A percentile compares a stretch with the other conserved stretches of the same genome.
These are phyloP conservation scores for Elsinoe arachidis DNA, from an alignment of 2,329 filamentous ascomycete genomes.

Conservation along the genomic window DNA sequence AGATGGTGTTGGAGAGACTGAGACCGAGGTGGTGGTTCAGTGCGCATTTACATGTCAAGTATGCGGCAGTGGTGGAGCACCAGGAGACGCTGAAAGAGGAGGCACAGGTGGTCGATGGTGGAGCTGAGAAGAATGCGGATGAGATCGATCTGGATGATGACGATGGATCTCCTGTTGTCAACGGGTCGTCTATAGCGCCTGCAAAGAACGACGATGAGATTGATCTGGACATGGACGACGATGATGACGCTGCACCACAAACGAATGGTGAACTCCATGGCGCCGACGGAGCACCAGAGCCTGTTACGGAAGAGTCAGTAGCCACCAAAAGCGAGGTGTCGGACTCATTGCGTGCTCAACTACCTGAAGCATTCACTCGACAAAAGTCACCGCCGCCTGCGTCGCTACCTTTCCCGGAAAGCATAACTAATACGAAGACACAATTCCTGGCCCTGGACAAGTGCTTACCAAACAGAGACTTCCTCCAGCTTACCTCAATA, in stretches of 20 bases:
- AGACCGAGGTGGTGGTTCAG: constrained; percentile 80
- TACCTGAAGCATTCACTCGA: constrained; percentile 65
- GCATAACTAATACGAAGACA: constrained; percentile 70
- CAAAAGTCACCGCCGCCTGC: constrained; percentile 25
- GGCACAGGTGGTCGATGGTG: constrained; percentile 9
- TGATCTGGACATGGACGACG: constrained; percentile 39
- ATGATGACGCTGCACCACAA: constrained; percentile 18
- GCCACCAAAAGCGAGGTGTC: constrained; percentile 37
- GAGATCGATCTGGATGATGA: constrained; percentile 22
- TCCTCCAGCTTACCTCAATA: constrained; percentile 69
- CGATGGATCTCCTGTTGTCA: constrained; percentile 13
- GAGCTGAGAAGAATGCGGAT: constrained; percentile 24
- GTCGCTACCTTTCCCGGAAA: constrained; percentile 57
- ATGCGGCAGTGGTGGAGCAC: constrained; percentile 54
- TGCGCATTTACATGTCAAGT: constrained; percentile 88
- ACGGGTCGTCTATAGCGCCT: constrained; percentile 13
- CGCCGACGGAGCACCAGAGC: constrained; percentile 21
- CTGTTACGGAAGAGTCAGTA: constrained; percentile 16
- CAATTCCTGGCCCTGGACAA: constrained; percentile 89
- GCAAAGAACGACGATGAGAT: constrained; percentile 59
- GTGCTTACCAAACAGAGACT: constrained; percentile 69
- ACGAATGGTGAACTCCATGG: constrained; percentile 18
- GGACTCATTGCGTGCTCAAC: constrained; percentile 59
- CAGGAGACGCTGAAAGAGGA: constrained; percentile 24
- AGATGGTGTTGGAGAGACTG: constrained; percentile 69